Base-by-base conservation (phyloP, 148 eudicot genomes). In the Rhododendron simsii region DNA sequence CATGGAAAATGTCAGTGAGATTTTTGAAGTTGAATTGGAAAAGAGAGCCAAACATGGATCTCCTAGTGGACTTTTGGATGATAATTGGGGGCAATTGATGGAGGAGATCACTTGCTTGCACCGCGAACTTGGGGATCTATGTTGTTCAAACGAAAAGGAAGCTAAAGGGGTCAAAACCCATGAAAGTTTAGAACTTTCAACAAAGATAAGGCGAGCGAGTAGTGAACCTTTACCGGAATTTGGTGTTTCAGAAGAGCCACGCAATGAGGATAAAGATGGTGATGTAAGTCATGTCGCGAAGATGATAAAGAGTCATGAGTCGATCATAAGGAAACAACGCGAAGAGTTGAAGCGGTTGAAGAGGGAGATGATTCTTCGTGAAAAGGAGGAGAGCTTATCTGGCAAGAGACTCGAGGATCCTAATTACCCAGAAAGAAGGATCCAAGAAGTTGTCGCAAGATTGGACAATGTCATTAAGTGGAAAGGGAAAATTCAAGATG, bases 251-350 rank as follows among this genome's bases (percentile, higher is more conserved):
- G 85, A 81, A 12, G 81, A 81, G 15, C 67, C 39, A 7, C 44
- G 65, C 4, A 76, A 87, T 28, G 87, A 87, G 84, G 85, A 84
- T 18, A 39, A 44, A 30, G 88, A 81, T 39, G 88, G 33, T 2
- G 88, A 71, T 63, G 83, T 78, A 35, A 82, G 81, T 67, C 77
- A 85, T 69, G 93, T 92, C 1, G 91, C 93, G 7, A 87, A 80
- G 86, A 85, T 92, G 88, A 86, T 87, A 39, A 88, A 86, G 84
- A 91, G 86, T 86, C 92, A 92, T 5, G 94, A 93, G 83, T 87
- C 88, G 1, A 81, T 93, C 35, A 92, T 87, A 63, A 73, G 86
- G 57, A 89, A 81, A 57, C 90, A 91, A 51, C 74, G 84, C 37
- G 89, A 87, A 65, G 90, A 87, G 84, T 39, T 86, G 61, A 90